Evolutionary conservation across 306 rosid genomes (phyloP), one percentile per base, ranked within the genome.

Genomic region (Vigna unguiculata): DNA sequence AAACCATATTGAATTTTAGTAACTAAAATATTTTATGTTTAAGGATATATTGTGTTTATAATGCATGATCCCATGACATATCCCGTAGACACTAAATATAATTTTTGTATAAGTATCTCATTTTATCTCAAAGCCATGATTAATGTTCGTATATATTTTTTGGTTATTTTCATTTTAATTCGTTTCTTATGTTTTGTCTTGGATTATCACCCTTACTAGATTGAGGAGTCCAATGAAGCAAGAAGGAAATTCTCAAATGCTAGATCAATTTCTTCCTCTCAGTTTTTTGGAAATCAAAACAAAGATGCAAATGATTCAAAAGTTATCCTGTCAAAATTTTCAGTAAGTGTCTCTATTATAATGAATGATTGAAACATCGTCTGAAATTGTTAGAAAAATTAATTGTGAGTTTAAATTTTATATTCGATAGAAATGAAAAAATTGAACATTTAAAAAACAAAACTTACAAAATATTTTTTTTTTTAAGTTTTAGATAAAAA

Each of bases 231-330:
- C 48, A 90, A 94, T 69, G 98, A 92, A 77, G 98, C 97, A 32
- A 84, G 97, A 82, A 92, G 87, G 90, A 94, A 94, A 87, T 94
- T 94, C 83, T 75, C 95, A 71, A 94, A 94, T 81, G 98, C 97
- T 55, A 94, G 92, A 79, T 94, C 97, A 38, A 92, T 94, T 82
- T 92, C 98, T 34, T 94, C 98, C 2, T 90, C 93, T 57, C 98
- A 94, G 85, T 92, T 69, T 84, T 94, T 92, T 34, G 98, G 97
- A 62, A 97, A 92, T 82, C 95, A 87, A 72, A 83, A 65, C 86
- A 89, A 80, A 85, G 72, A 84, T 74, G 86, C 85, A 41, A 91
- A 94, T 55, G 60, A 69, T 0, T 82, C 93, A 52, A 91, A 88
- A 45, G 93, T 64, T 75, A 79, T 97, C 34, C 84, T 94, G 90